Percentiles rank a stretch among this genome's conserved stretches.
Evolutionary conservation across 1,139 yeast species (phyloP).

Genomic region (Spathaspora sp.): DNA sequence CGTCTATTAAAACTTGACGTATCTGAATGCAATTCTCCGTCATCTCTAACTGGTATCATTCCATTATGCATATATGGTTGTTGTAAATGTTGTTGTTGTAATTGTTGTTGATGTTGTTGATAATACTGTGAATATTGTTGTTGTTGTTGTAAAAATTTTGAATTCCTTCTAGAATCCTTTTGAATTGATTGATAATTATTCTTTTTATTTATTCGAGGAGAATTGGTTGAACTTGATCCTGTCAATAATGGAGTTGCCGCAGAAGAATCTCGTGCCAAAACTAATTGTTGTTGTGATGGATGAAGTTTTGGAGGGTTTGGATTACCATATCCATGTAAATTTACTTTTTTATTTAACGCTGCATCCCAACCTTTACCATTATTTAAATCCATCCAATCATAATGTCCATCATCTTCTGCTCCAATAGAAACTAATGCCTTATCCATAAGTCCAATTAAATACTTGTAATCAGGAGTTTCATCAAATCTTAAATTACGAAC

Average conservation of each 20-base stretch:
- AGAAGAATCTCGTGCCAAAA: constrained; percentile 6
- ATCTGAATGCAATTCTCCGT: constrained; percentile 41
- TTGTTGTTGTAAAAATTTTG: constrained; percentile 9
- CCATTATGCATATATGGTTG: constrained; percentile 18
- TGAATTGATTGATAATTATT: constrained; percentile 29
- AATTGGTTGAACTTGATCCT: not conserved
- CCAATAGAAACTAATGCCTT: constrained; percentile 38
- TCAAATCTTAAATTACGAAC: constrained; percentile 74
- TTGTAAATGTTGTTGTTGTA: constrained; percentile 8
- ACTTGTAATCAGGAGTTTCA: constrained; percentile 74
- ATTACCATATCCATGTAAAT: constrained; percentile 76
- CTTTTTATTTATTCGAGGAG: constrained; percentile 9
- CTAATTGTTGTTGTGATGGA: constrained; percentile 9
- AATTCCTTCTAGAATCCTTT: constrained; percentile 21
- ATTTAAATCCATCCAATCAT: constrained; percentile 83
- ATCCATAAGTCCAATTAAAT: constrained; percentile 41
- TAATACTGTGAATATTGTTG: constrained; percentile 10
- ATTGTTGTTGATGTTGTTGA: constrained; percentile 7
- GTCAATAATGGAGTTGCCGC: constrained; percentile 9
- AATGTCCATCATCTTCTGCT: constrained; percentile 58
- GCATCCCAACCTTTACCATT: constrained; percentile 86
- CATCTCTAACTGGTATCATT: constrained; percentile 35
- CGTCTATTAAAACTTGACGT: constrained; percentile 29
- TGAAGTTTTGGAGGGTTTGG: constrained; percentile 55
- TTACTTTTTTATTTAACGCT: constrained; percentile 73